A percentile compares a stretch with the other conserved stretches of the same genome.
Conservation (phyloP, 2,329 filamentous ascomycete genomes). For the Chrysosporium queenslandicum region DNA sequence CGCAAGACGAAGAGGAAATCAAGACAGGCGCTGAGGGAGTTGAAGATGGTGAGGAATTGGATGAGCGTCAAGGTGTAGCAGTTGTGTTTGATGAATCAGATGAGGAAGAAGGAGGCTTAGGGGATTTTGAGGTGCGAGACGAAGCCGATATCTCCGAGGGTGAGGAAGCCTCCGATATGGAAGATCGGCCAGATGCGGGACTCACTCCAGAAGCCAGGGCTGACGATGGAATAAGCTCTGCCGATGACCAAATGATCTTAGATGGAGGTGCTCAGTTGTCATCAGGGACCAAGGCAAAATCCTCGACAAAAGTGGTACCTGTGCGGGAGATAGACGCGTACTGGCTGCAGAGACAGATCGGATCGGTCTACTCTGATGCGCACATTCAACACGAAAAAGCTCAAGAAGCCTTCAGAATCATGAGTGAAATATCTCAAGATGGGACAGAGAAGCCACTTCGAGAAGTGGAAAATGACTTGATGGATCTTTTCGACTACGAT, state of each 20-base stretch:
- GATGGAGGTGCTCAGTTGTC: conserved; percentile 49
- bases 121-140: conserved; percentile 79
- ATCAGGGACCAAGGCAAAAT: conserved; percentile 39
- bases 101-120: conserved; percentile 68
- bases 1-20: conserved; percentile 79
- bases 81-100: conserved; percentile 95
- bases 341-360: conserved; percentile 91
- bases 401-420: conserved; percentile 66
- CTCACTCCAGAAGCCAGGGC: conserved; percentile 40
- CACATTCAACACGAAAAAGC: conserved; percentile 93
- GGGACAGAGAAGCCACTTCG: conserved; percentile 76
- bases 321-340: conserved; percentile 92
- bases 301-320: conserved; percentile 51
- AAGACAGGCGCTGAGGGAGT: conserved; percentile 48
- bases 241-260: conserved; percentile 67
- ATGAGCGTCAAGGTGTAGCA: conserved; percentile 90
- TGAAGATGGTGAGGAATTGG: conserved; percentile 63
- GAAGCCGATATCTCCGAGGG: conserved; percentile 67
- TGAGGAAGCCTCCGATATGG: conserved; percentile 57
- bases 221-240: conserved; percentile 38
- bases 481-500: conserved; percentile 97
- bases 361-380: conserved; percentile 76
- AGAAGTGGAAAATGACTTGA: conserved; percentile 95
- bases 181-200: conserved; percentile 47
- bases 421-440: conserved; percentile 62